These are phyloP conservation scores for Colletotrichum costaricense DNA, from an alignment of 2,329 filamentous ascomycete genomes.

Conservation along the genomic window DNA sequence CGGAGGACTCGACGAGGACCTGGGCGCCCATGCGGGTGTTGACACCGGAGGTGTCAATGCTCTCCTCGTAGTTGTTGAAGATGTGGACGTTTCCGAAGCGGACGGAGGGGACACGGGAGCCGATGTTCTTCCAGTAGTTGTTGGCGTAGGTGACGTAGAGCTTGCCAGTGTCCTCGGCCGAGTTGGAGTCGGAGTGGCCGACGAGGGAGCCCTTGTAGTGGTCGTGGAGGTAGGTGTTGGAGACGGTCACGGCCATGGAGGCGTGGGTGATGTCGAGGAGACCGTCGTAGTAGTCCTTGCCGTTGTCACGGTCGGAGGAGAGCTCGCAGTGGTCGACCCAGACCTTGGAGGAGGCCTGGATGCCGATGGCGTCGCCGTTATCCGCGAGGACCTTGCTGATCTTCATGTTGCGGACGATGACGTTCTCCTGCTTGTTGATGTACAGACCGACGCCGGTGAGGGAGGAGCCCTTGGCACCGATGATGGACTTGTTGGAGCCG, in stretches of 20 bases:
- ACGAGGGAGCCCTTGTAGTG: constrained; percentile 69
- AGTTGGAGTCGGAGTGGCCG: constrained; percentile 70
- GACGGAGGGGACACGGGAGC: constrained; percentile 71
- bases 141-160: constrained; percentile 74
- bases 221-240: constrained; percentile 53
- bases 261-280: constrained; percentile 73
- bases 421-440: constrained; percentile 64
- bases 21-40: constrained; percentile 69
- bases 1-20: constrained; percentile 67
- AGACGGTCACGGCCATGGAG: constrained; percentile 68
- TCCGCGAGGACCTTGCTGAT: constrained; percentile 67
- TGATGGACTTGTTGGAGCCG: constrained; percentile 58
- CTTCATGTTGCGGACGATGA: constrained; percentile 72
- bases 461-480: constrained; percentile 51
- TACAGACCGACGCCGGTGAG: constrained; percentile 62
- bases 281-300: constrained; percentile 79
- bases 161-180: constrained; percentile 68
- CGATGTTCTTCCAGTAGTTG: constrained; percentile 74
- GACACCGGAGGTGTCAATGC: constrained; percentile 57
- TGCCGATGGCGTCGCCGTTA: constrained; percentile 69
- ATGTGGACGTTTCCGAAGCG: constrained; percentile 75
- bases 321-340: constrained; percentile 78
- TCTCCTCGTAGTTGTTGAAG: constrained; percentile 63
- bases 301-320: constrained; percentile 66
- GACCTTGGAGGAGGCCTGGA: constrained; percentile 67